Conservation (phyloP, 164 flowering plant genomes). For the Vitis rotundifolia region DNA sequence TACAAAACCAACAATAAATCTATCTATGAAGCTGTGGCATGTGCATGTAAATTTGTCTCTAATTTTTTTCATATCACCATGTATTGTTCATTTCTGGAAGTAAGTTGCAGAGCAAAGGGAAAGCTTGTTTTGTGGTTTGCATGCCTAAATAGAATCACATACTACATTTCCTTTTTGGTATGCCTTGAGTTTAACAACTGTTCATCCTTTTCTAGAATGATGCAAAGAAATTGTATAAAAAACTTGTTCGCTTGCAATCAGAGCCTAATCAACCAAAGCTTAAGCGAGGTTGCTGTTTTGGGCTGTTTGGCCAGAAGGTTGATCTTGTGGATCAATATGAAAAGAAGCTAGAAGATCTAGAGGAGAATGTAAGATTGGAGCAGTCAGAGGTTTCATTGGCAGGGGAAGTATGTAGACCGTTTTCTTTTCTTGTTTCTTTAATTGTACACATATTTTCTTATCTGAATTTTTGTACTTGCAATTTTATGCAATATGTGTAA, state of each 20-base stretch:
- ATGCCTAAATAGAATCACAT: too few relatives aligned
- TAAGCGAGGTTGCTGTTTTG: slow-evolving; percentile 38
- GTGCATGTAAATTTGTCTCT: too few relatives aligned
- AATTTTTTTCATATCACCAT: too few relatives aligned
- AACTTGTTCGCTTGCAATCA: slow-evolving; percentile 42
- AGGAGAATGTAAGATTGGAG: slow-evolving; percentile 54
- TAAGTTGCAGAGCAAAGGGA: too few relatives aligned
- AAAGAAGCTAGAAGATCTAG: slow-evolving; percentile 57
- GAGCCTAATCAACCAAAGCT: slow-evolving; percentile 22
- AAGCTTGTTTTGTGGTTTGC: too few relatives aligned
- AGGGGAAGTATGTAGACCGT: slow-evolving; percentile 41
- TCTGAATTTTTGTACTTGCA: too few relatives aligned
- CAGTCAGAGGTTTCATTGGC: slow-evolving; percentile 49
- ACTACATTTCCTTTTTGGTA: too few relatives aligned
- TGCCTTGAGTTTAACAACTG: background rate
- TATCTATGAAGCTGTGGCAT: too few relatives aligned
- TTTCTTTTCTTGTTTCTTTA: background rate
- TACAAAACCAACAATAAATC: background rate
- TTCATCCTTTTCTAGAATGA: slow-evolving; percentile 33
- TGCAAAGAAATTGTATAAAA: slow-evolving; percentile 44
- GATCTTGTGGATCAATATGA: slow-evolving; percentile 50
- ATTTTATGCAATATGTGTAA: too few relatives aligned
- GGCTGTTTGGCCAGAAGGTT: slow-evolving; percentile 48
- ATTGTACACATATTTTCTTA: too few relatives aligned
- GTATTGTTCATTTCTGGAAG: too few relatives aligned